A percentile compares a stretch with the other conserved stretches of the same genome.
Evolutionary conservation across 2,329 filamentous ascomycete genomes (phyloP).

Genomic region (Alternaria dauci): DNA sequence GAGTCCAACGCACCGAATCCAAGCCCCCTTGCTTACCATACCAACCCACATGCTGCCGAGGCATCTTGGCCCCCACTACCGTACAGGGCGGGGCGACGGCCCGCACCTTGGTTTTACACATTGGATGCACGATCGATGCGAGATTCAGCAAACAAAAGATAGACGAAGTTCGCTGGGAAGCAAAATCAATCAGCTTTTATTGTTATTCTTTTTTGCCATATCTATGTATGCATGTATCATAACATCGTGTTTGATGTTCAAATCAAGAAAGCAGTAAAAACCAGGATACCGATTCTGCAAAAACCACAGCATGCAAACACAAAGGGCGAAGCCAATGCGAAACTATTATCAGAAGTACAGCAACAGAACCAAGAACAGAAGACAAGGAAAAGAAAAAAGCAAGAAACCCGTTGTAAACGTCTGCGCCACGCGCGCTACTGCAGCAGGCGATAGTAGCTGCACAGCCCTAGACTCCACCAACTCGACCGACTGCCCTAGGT

Average conservation of each 20-base stretch:
- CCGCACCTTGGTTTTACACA: not conserved
- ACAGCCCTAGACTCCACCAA: not conserved
- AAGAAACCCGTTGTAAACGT: not conserved
- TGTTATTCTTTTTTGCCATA: not conserved
- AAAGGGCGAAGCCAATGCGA: not conserved
- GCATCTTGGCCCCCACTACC: not conserved
- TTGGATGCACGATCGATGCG: not conserved
- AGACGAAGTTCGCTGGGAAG: not conserved
- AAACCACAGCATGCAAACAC: not conserved
- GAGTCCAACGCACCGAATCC: not conserved
- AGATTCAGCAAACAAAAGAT: not conserved
- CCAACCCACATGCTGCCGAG: not conserved
- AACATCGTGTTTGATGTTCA: not conserved
- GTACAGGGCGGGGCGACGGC: constrained; percentile 1
- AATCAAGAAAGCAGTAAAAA: not conserved
- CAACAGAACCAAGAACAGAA: not conserved
- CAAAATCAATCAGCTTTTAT: not conserved
- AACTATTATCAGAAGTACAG: not conserved
- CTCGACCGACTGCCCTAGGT: not conserved
- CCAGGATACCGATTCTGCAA: not conserved
- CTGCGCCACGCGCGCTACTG: constrained; percentile 2
- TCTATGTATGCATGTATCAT: not conserved
- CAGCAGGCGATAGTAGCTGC: not conserved
- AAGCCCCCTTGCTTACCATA: not conserved
- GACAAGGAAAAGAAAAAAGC: not conserved